Conservation (phyloP, 345 rosid genomes). For the Aquilaria sinensis region DNA sequence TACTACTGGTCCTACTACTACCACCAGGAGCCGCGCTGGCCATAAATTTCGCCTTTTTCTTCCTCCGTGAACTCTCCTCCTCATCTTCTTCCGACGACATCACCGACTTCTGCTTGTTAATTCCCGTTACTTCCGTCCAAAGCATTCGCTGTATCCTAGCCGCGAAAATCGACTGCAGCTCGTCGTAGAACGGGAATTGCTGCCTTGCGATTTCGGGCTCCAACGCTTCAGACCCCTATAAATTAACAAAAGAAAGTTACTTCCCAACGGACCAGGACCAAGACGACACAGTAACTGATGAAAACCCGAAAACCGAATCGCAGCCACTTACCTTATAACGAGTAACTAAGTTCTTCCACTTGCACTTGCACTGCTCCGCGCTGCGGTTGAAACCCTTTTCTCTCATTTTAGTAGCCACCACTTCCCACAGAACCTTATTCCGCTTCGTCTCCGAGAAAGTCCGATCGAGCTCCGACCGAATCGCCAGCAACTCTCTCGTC, state of each 20-base stretch:
- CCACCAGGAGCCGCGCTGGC: conserved; percentile 2
- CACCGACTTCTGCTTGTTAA: conserved; percentile 34
- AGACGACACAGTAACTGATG: background rate
- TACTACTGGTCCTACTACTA: conserved; percentile 9
- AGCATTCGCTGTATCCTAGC: conserved; percentile 64
- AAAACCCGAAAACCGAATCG: background rate
- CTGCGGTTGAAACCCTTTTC: conserved; percentile 82
- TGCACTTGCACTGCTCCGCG: conserved; percentile 99
- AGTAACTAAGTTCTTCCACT: conserved; percentile 98
- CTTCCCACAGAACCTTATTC: conserved; percentile 90
- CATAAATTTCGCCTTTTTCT: conserved; percentile 33
- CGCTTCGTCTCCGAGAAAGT: conserved; percentile 94
- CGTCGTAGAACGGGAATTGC: conserved; percentile 77
- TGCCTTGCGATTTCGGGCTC: conserved; percentile 69
- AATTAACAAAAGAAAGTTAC: background rate
- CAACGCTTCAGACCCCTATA: conserved; percentile 79
- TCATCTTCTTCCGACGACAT: conserved; percentile 58
- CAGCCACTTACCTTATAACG: conserved; percentile 74
- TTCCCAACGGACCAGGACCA: background rate
- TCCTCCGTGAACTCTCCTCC: conserved; percentile 54
- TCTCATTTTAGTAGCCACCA: conserved; percentile 64
- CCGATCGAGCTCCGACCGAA: conserved; percentile 84
- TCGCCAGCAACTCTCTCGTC: conserved; percentile 71
- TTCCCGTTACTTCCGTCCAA: conserved; percentile 69
- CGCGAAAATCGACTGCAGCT: conserved; percentile 62